phyloP scores from a whole-genome alignment of 768 basidiomycete species.

The Suillus subaureus region DNA sequence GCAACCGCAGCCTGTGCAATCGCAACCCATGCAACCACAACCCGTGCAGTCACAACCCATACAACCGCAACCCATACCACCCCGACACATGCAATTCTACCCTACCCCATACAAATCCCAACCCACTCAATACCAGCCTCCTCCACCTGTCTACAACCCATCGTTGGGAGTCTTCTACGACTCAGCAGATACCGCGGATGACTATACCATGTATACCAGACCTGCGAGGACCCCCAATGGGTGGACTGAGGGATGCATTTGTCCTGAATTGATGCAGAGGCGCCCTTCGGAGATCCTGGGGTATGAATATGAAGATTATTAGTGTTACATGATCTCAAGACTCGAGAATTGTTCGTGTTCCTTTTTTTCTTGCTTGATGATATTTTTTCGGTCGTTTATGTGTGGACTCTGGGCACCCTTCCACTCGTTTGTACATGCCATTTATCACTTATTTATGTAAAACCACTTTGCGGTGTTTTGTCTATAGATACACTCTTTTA shows the following conservation, averaged over 20 bases:
- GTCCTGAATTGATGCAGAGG: background rate
- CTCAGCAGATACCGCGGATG: background rate
- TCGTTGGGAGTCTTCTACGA: background rate
- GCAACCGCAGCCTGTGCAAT: background rate
- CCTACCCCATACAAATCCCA: background rate
- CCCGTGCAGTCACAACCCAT: background rate
- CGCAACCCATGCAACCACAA: background rate
- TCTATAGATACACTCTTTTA: background rate
- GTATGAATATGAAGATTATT: background rate
- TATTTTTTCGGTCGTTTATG: background rate
- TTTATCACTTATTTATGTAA: background rate
- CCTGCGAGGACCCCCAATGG: background rate
- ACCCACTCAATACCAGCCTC: background rate
- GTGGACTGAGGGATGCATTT: conserved; percentile 1
- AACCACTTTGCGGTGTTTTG: background rate
- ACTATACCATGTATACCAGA: background rate
- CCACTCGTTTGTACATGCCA: background rate
- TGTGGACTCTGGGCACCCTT: background rate
- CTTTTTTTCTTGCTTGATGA: background rate
- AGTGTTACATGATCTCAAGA: background rate
- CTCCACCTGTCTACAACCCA: background rate
- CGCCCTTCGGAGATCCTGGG: background rate
- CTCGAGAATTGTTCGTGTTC: background rate
- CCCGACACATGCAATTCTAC: background rate
- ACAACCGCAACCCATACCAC: background rate